These are phyloP conservation scores for Rosa lucieae DNA, from an alignment of 306 rosid species.

Conservation along the genomic window DNA sequence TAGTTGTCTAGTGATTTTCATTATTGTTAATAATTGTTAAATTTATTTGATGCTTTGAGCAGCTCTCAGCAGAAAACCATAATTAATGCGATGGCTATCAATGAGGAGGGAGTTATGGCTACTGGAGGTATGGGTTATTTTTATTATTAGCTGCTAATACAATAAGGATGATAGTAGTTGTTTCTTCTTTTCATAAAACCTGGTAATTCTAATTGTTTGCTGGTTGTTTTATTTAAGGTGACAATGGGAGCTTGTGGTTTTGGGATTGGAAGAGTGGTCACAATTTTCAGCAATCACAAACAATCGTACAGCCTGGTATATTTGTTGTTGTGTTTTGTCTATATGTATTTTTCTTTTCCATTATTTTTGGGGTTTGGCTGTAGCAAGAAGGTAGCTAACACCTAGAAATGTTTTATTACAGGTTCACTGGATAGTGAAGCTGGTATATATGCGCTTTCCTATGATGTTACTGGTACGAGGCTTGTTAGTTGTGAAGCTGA, in stretches of 20 bases:
- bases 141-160: background rate
- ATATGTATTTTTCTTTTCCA: background rate
- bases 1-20: background rate
- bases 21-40: slow-evolving; percentile 10
- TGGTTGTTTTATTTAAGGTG: slow-evolving; percentile 50
- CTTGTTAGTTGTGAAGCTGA: slow-evolving; percentile 89
- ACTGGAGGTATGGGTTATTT: slow-evolving; percentile 76
- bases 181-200: background rate
- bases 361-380: background rate
- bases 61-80: slow-evolving; percentile 98
- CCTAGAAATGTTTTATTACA: slow-evolving; percentile 22
- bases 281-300: slow-evolving; percentile 91
- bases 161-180: background rate
- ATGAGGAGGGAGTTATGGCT: slow-evolving; percentile 91
- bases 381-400: slow-evolving; percentile 3
- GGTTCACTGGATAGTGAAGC: slow-evolving; percentile 99
- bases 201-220: background rate
- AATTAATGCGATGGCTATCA: slow-evolving; percentile 94
- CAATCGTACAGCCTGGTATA: slow-evolving; percentile 94
- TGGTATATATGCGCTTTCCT: slow-evolving; percentile 80
- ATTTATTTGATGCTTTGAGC: slow-evolving; percentile 23
- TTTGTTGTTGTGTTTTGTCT: slow-evolving; percentile 2
- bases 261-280: slow-evolving; percentile 99
- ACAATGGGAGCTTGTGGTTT: slow-evolving; percentile 97
- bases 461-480: slow-evolving; percentile 83